These are phyloP conservation scores for Fusarium agapanthi DNA, from an alignment of 2,329 filamentous ascomycete genomes.

Conservation along the genomic window DNA sequence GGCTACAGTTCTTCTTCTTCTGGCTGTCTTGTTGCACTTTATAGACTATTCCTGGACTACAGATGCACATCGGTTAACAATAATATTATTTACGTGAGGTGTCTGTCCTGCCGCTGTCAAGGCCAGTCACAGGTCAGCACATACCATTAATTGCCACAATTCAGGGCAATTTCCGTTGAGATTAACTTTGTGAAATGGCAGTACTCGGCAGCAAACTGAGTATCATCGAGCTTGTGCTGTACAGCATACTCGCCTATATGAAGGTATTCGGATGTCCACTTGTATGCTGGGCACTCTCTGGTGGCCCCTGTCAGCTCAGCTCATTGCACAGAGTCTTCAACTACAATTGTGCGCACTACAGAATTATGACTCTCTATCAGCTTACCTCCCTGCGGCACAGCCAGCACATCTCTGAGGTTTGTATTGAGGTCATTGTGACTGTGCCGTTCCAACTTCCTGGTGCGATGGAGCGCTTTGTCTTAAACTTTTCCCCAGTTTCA, in stretches of 20 bases:
- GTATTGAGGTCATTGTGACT: background rate
- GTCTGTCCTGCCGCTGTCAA: background rate
- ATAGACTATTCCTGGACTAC: background rate
- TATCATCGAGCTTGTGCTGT: background rate
- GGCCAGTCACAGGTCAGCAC: background rate
- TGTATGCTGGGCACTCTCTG: background rate
- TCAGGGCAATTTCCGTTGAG: too few species aligned
- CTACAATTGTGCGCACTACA: too few species aligned
- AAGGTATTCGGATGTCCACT: background rate
- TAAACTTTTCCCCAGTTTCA: background rate
- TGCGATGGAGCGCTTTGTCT: background rate
- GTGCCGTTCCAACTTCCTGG: background rate
- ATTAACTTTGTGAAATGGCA: too few species aligned
- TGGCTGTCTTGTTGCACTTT: too few species aligned
- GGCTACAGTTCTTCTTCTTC: background rate
- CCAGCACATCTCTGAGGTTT: background rate
- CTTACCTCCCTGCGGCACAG: background rate
- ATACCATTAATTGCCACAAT: background rate
- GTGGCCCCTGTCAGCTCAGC: background rate
- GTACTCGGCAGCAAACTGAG: background rate
- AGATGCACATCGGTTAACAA: background rate
- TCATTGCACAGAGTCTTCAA: background rate
- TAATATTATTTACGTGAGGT: background rate
- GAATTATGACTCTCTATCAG: background rate
- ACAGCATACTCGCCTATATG: background rate